Conservation (phyloP, 2,329 filamentous ascomycete species). For the Penicillium digitatum region DNA sequence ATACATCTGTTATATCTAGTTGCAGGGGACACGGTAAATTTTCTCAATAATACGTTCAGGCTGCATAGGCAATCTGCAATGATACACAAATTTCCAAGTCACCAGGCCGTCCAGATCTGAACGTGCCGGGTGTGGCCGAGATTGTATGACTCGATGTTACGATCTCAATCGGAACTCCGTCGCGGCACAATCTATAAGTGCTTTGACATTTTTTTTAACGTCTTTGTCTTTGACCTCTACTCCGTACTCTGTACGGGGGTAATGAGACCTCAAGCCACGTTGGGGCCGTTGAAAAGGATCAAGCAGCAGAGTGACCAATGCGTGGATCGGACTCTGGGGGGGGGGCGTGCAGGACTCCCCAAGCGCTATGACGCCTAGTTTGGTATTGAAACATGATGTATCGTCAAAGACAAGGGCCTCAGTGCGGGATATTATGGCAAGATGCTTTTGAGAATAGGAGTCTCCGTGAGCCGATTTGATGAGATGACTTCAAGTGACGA, state of each 20-base stretch:
- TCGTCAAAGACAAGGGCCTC: neutral
- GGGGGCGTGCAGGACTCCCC: constrained; percentile 1
- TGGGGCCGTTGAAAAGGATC: constrained; percentile 13
- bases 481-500: neutral
- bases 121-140: constrained; percentile 12
- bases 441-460: neutral
- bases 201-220: neutral
- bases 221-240: neutral
- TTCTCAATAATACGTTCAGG: neutral
- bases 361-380: neutral
- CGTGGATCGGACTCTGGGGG: neutral
- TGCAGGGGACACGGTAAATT: neutral
- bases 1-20: neutral
- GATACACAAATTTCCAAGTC: constrained; percentile 1
- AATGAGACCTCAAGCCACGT: constrained; percentile 9
- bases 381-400: constrained; percentile 4
- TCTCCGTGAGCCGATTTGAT: neutral
- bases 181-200: too few species aligned
- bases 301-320: constrained; percentile 2
- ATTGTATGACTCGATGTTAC: constrained; percentile 18
- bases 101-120: constrained; percentile 21
- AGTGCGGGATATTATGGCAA: neutral
- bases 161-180: constrained; percentile 15
- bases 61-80: neutral
- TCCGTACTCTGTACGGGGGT: neutral